Conservation (phyloP, 73 alveolate species). For the Paramecium biaurelia region DNA sequence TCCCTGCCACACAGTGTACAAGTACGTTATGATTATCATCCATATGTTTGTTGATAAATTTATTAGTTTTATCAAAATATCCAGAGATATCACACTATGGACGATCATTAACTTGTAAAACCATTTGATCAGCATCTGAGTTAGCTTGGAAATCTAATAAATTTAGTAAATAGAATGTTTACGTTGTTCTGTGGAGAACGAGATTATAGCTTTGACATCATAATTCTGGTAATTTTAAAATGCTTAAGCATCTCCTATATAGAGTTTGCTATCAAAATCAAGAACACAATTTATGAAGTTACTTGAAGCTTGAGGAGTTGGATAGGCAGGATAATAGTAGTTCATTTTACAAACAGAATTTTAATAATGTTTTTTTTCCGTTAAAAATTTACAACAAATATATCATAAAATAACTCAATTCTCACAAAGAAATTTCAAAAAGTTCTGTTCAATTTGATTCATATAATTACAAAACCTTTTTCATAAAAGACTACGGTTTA, state of each 20-base stretch:
- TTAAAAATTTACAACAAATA: background rate
- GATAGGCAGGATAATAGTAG: slow-evolving; percentile 6
- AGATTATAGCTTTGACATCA: slow-evolving; percentile 11
- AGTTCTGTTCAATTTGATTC: background rate
- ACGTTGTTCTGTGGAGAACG: slow-evolving; percentile 16
- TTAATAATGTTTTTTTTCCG: background rate
- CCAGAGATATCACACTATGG: background rate
- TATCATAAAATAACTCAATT: background rate
- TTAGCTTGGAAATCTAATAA: background rate
- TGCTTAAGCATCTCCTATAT: slow-evolving; percentile 18
- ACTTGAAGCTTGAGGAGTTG: background rate
- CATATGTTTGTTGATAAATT: slow-evolving; percentile 6
- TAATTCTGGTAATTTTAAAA: background rate
- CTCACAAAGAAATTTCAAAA: background rate
- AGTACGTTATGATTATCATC: background rate
- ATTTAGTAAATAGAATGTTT: background rate
- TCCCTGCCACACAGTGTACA: slow-evolving; percentile 82
- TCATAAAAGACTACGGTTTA: background rate
- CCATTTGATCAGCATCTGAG: background rate
- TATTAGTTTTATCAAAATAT: slow-evolving; percentile 10
- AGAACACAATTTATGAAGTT: background rate
- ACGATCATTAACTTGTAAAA: background rate
- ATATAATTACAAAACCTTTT: background rate
- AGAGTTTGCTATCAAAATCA: slow-evolving; percentile 30
- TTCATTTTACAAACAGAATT: slow-evolving; percentile 13